Percentiles rank a stretch among this genome's conserved stretches.
These are phyloP conservation scores for Datura wrightii DNA, from an alignment of 257 asterid genomes.

Conservation along the genomic window DNA sequence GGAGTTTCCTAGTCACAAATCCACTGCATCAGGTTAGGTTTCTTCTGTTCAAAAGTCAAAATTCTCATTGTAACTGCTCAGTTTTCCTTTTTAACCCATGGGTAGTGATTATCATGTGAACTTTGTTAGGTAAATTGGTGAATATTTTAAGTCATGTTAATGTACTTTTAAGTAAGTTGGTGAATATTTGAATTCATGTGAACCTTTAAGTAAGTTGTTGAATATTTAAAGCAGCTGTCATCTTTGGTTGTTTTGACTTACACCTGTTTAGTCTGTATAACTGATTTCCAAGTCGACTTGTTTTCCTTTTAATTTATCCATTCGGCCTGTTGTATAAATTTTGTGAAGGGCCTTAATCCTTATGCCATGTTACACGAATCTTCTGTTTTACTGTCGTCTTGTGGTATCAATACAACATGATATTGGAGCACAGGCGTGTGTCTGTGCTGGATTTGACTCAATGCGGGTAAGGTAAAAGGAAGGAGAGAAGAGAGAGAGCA, in stretches of 20 bases:
- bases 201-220: not conserved
- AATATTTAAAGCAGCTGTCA: not conserved
- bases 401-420: not conserved
- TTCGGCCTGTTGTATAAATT: not conserved
- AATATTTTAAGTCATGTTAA: not conserved
- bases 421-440: not conserved
- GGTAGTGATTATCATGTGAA: not conserved
- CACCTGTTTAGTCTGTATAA: not conserved
- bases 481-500: not conserved
- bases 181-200: slow-evolving; percentile 5
- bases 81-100: not conserved
- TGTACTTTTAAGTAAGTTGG: slow-evolving; percentile 5
- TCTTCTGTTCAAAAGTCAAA: slow-evolving; percentile 6
- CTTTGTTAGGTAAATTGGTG: not conserved
- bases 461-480: not conserved
- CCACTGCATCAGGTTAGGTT: slow-evolving; percentile 10
- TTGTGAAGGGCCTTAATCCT: not conserved
- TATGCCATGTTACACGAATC: not conserved
- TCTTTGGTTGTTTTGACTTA: not conserved
- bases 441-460: not conserved
- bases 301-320: too few relatives aligned
- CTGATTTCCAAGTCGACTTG: not conserved
- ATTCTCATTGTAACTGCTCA: not conserved
- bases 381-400: not conserved
- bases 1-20: not conserved